Percentiles rank a stretch among this genome's conserved stretches.
Conservation (phyloP, 495 filamentous ascomycete genomes). For the Oidiodendron maius region DNA sequence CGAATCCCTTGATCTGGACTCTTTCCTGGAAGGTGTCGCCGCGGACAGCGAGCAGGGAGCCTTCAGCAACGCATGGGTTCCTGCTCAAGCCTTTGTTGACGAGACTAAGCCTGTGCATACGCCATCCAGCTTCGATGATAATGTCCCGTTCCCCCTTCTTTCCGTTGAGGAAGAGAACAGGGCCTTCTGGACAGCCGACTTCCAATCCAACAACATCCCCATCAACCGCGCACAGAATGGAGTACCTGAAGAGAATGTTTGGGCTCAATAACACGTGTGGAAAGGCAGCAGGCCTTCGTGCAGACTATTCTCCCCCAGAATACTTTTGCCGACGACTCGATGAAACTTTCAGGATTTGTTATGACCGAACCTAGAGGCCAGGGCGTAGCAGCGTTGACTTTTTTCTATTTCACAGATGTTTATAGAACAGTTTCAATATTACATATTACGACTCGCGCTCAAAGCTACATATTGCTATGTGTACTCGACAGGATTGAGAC, state of each 20-base stretch:
- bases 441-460: conserved; percentile 16
- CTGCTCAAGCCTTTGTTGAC: conserved; percentile 1
- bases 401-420: conserved; percentile 8
- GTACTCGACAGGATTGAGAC: no score
- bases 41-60: conserved; percentile 8
- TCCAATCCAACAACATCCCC: conserved; percentile 11
- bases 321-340: conserved; percentile 22
- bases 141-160: conserved; percentile 10
- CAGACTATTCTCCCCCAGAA: conserved; percentile 15
- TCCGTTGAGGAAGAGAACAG: conserved; percentile 20
- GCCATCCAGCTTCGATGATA: conserved; percentile 12
- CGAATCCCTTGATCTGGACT: conserved; percentile 47
- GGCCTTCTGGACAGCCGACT: conserved; percentile 22
- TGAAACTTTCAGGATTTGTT: conserved; percentile 14
- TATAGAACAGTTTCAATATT: conserved; percentile 18
- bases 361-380: neutral
- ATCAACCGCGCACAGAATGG: conserved; percentile 11
- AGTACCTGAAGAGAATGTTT: conserved; percentile 16
- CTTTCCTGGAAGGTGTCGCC: conserved; percentile 30
- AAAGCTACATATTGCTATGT: no score
- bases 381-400: neutral
- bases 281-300: conserved; percentile 26
- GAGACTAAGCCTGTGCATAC: conserved; percentile 9
- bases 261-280: conserved; percentile 26
- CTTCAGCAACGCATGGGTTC: conserved; percentile 9